Base-by-base conservation (phyloP, 441 rosid species). In the Rhodomyrtus psidioides region DNA sequence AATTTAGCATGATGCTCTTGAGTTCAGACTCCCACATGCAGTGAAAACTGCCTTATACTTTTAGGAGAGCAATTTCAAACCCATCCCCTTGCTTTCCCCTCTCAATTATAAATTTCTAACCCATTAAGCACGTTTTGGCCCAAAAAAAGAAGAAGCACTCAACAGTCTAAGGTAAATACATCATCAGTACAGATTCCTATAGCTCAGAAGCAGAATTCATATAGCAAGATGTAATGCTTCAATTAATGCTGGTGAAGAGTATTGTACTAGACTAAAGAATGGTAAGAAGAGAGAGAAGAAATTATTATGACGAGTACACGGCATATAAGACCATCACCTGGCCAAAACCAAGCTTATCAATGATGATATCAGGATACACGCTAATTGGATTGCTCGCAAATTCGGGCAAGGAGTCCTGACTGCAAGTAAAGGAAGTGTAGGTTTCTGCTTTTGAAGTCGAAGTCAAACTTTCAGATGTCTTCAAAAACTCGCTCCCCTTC, bases 261-360 rank as follows among this genome's bases (percentile, higher is more conserved):
- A 34, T 19, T 46, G 2, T 34, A 34, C 46, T 65, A 34, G 44
- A 65, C 14, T 65, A 34, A 34, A 65, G 46, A 9, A 30, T 19
- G 24, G 76, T 30, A 30, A 34, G 28, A 85, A 39, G 8, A 74
- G 16, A 39, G 8, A 74, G 12, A 81, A 55, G 9, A 53, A 26
- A 23, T n/a, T 51, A 13, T 53, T 5, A 9, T 49, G 53, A 51
- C 16, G 53, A n/a, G 55, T 51, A 19, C 42, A 34, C 15, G 2
- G 59, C 1, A 58, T 44, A 83, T 76, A 53, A 86, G 84, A 85
- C 53, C 15, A 44, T 82, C 91, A 94, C 99, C 93, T 96, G 99
- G 62, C 97, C 98, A 84, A 96, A 94, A 86, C 96, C 94, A 84
- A 97, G 97, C 91, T 94, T 96, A 74, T 98, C 94, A 86, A 97